Percentiles rank a stretch among this genome's conserved stretches.
Conservation (phyloP, 768 basidiomycete genomes). For the Mrakia hoshinonis region DNA sequence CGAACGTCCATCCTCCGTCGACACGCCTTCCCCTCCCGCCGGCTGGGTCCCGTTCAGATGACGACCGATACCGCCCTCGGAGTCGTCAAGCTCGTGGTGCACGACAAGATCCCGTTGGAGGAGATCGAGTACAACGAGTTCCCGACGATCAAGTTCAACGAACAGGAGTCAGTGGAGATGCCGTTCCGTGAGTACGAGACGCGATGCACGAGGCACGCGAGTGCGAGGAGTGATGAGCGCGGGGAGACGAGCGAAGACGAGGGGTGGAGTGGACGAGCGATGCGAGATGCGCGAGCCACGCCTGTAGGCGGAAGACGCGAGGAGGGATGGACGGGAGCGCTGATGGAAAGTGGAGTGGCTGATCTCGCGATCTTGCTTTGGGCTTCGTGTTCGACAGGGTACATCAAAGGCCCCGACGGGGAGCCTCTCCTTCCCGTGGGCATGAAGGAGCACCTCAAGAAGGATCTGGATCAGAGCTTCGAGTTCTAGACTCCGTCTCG, state of each 20-base stretch:
- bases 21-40: constrained; percentile 76
- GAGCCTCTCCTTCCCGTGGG: constrained; percentile 76
- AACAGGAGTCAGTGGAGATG: constrained; percentile 92
- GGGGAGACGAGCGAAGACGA: no score
- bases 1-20: constrained; percentile 67
- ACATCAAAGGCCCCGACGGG: constrained; percentile 46
- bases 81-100: constrained; percentile 73
- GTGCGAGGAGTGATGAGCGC: no score
- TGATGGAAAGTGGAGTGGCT: no score
- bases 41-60: constrained; percentile 86
- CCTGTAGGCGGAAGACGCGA: no score
- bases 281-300: no score
- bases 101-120: constrained; percentile 60
- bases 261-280: no score
- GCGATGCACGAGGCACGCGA: no score
- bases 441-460: constrained; percentile 75
- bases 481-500: constrained; percentile 51
- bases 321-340: no score
- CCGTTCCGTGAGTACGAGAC: constrained; percentile 74
- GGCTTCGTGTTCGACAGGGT: constrained; percentile 43
- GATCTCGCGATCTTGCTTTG: constrained; percentile 41
- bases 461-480: constrained; percentile 78
- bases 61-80: constrained; percentile 95
- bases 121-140: constrained; percentile 56
- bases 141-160: constrained; percentile 80